Conservation (phyloP, 805 yeast genomes). For the Phaffomyces antillensis region DNA sequence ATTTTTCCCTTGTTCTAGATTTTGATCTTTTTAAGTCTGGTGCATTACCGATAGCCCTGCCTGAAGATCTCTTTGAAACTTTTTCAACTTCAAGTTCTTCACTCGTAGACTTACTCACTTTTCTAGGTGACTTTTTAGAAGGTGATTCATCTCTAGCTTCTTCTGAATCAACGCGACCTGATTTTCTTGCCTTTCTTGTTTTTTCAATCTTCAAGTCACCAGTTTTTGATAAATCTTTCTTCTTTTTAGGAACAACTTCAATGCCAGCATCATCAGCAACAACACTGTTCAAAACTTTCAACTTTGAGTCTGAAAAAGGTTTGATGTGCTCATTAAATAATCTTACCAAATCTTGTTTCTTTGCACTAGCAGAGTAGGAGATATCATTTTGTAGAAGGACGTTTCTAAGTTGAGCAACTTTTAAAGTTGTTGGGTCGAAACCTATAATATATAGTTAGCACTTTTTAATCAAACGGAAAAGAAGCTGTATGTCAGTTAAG, state of each 20-base stretch:
- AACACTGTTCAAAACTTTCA: slow-evolving; percentile 26
- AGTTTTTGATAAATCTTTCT: slow-evolving; percentile 1
- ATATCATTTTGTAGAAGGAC: slow-evolving; percentile 59
- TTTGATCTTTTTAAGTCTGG: slow-evolving; percentile 11
- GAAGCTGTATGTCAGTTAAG: background rate
- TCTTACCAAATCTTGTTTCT: slow-evolving; percentile 58
- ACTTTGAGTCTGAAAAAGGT: slow-evolving; percentile 38
- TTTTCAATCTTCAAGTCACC: slow-evolving; percentile 9
- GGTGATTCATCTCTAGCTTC: background rate
- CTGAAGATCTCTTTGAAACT: slow-evolving; percentile 5
- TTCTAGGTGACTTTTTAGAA: slow-evolving; percentile 14
- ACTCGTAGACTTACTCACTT: slow-evolving; percentile 14
- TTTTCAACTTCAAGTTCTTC: slow-evolving; percentile 9
- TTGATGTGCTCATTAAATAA: slow-evolving; percentile 49
- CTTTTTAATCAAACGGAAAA: background rate
- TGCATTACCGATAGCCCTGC: slow-evolving; percentile 4
- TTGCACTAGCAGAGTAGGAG: slow-evolving; percentile 53
- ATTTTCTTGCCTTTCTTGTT: slow-evolving; percentile 3
- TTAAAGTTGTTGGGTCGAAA: slow-evolving; percentile 62
- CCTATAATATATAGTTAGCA: slow-evolving; percentile 25
- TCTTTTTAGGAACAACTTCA: slow-evolving; percentile 28
- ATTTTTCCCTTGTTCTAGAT: slow-evolving; percentile 3
- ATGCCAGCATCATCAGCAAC: slow-evolving; percentile 32
- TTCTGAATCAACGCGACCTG: background rate
- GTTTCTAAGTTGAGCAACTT: slow-evolving; percentile 63